Conservation (phyloP, 2,329 filamentous ascomycete species). For the Coleophoma cylindrospora region DNA sequence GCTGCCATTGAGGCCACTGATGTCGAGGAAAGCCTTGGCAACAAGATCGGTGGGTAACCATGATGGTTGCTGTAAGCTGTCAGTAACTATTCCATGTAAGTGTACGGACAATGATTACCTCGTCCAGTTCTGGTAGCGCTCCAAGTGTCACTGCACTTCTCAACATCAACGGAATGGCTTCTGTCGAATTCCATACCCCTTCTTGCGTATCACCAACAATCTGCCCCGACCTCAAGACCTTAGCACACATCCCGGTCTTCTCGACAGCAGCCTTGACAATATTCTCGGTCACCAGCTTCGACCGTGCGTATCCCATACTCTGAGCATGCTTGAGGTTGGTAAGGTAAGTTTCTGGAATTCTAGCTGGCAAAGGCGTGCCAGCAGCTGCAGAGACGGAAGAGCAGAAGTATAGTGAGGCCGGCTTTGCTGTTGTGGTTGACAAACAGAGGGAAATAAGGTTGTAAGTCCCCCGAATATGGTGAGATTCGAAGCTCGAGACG, state of each 20-base stretch:
- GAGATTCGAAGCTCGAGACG: conserved; percentile 41
- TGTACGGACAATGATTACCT: conserved; percentile 20
- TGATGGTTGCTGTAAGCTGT: conserved; percentile 22
- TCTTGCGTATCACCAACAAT: conserved; percentile 40
- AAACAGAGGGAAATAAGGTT: conserved; percentile 37
- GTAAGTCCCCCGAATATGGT: conserved; percentile 36
- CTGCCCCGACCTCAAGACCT: conserved; percentile 43
- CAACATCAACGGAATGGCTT: conserved; percentile 48
- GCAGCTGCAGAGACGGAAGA: conserved; percentile 31
- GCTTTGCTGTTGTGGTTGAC: conserved; percentile 19
- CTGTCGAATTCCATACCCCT: conserved; percentile 46
- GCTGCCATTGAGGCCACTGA: conserved; percentile 23
- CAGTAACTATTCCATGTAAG: conserved; percentile 10
- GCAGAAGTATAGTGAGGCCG: conserved; percentile 30
- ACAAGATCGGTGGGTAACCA: conserved; percentile 43
- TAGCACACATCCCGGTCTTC: conserved; percentile 24
- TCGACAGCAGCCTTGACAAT: conserved; percentile 31
- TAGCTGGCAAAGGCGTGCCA: conserved; percentile 22
- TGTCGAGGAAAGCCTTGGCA: conserved; percentile 34
- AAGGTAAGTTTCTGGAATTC: conserved; percentile 29
- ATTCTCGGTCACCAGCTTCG: conserved; percentile 43
- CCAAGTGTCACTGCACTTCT: conserved; percentile 38
- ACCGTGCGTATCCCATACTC: conserved; percentile 45
- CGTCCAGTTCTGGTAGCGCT: conserved; percentile 38
- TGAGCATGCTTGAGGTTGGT: conserved; percentile 29